Evolutionary conservation across 2,329 filamentous ascomycete genomes (phyloP).

Genomic region (Nemania serpens): DNA sequence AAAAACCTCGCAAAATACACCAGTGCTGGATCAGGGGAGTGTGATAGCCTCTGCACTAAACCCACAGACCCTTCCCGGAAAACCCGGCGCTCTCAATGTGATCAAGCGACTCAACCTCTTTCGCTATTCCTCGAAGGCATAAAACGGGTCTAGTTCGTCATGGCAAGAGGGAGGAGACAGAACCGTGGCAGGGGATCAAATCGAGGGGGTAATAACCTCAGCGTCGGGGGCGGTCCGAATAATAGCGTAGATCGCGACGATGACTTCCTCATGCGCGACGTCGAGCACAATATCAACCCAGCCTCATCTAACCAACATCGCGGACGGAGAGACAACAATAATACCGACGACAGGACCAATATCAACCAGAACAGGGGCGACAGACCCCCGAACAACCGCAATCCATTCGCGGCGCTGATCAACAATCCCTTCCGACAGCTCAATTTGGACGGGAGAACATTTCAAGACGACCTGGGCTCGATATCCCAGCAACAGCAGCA

Average conservation of each 20-base stretch:
- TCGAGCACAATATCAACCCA: constrained; percentile 2
- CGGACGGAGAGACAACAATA: not conserved
- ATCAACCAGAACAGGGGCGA: not conserved
- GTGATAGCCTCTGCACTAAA: not conserved
- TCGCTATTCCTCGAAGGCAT: constrained; percentile 4
- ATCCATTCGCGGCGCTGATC: not conserved
- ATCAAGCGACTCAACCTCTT: not conserved
- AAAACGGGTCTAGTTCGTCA: constrained; percentile 11
- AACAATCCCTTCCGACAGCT: constrained; percentile 8
- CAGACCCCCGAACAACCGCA: not conserved
- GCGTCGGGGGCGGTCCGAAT: not conserved
- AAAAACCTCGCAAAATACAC: not conserved
- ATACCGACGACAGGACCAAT: not conserved
- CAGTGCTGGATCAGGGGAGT: not conserved
- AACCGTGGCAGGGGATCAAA: constrained; percentile 7
- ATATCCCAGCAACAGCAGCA: too few relatives aligned
- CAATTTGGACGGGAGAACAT: not conserved
- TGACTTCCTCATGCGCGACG: constrained; percentile 33
- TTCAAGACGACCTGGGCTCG: not conserved
- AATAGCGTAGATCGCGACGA: constrained; percentile 25
- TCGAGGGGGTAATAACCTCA: constrained; percentile 4
- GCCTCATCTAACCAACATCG: not conserved
- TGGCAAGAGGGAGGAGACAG: constrained; percentile 28
- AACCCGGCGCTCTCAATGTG: constrained; percentile 7
- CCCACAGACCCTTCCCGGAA: not conserved